phyloP scores from a whole-genome alignment of 1,139 yeast genomes.

The Diutina sp. region DNA sequence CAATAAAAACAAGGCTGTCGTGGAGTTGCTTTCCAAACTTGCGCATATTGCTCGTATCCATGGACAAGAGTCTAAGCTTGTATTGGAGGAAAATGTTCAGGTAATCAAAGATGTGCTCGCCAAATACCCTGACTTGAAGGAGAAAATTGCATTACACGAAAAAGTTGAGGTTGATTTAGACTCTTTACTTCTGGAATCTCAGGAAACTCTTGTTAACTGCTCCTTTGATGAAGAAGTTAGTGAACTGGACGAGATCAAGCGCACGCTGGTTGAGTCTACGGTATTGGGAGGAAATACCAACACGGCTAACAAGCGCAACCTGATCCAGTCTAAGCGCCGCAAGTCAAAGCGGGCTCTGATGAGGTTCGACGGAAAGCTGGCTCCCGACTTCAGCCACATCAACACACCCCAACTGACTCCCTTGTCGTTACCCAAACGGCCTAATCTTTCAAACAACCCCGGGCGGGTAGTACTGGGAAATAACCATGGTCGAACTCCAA shows the following conservation, averaged over 20 bases:
- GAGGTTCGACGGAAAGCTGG: constrained; percentile 15
- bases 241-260: constrained; percentile 3
- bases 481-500: not conserved
- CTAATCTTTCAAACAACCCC: not conserved
- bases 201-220: constrained; percentile 18
- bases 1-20: constrained; percentile 32
- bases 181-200: constrained; percentile 13
- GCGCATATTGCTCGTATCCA: constrained; percentile 34
- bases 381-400: constrained; percentile 11
- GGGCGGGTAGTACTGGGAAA: not conserved
- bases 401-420: constrained; percentile 8
- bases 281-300: constrained; percentile 5
- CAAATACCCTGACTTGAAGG: constrained; percentile 21
- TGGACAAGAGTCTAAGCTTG: constrained; percentile 30
- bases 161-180: constrained; percentile 8
- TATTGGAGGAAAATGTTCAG: not conserved
- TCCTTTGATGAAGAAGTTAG: constrained; percentile 25
- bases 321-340: constrained; percentile 15
- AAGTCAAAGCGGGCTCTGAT: constrained; percentile 21
- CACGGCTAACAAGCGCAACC: constrained; percentile 14
- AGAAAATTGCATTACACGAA: constrained; percentile 16
- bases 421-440: constrained; percentile 1
- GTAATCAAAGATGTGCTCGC: not conserved
- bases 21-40: constrained; percentile 29
- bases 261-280: constrained; percentile 6